These are phyloP conservation scores for Warburgia ugandensis DNA, from an alignment of 164 flowering plant species.

Conservation along the genomic window DNA sequence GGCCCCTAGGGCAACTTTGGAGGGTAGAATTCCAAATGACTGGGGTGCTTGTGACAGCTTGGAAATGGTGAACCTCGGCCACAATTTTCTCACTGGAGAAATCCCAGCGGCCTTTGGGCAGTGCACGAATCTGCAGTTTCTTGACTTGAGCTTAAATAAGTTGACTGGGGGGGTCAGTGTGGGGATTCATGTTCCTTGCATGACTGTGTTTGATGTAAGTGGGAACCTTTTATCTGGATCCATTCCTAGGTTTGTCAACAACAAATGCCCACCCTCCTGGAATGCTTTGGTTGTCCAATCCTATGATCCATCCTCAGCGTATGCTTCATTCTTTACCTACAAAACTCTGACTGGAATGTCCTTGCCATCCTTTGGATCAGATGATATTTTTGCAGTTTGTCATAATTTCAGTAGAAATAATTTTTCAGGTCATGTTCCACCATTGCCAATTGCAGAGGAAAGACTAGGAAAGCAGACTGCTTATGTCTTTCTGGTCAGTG, in stretches of 20 bases:
- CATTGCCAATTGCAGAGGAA: slow-evolving; percentile 47
- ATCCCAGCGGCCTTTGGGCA: slow-evolving; percentile 29
- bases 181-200: slow-evolving; percentile 53
- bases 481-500: slow-evolving; percentile 61
- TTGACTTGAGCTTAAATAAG: slow-evolving; percentile 56
- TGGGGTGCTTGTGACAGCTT: slow-evolving; percentile 74
- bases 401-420: slow-evolving; percentile 70
- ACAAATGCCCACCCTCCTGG: slow-evolving; percentile 28
- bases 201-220: slow-evolving; percentile 69
- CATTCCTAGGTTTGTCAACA: slow-evolving; percentile 41
- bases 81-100: slow-evolving; percentile 50
- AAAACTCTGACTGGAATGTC: slow-evolving; percentile 22
- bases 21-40: slow-evolving; percentile 41
- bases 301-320: slow-evolving; percentile 23
- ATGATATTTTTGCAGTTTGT: slow-evolving; percentile 27
- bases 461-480: slow-evolving; percentile 36
- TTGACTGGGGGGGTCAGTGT: slow-evolving; percentile 45
- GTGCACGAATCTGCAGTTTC: slow-evolving; percentile 55
- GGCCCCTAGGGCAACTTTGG: slow-evolving; percentile 67
- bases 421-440: slow-evolving; percentile 43
- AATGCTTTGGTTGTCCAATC: slow-evolving; percentile 6
- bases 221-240: slow-evolving; percentile 52
- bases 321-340: slow-evolving; percentile 35
- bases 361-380: slow-evolving; percentile 22
- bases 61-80: slow-evolving; percentile 72